Evolutionary conservation across 768 basidiomycete species (phyloP).

Genomic region (Melanogaster broomeanus): DNA sequence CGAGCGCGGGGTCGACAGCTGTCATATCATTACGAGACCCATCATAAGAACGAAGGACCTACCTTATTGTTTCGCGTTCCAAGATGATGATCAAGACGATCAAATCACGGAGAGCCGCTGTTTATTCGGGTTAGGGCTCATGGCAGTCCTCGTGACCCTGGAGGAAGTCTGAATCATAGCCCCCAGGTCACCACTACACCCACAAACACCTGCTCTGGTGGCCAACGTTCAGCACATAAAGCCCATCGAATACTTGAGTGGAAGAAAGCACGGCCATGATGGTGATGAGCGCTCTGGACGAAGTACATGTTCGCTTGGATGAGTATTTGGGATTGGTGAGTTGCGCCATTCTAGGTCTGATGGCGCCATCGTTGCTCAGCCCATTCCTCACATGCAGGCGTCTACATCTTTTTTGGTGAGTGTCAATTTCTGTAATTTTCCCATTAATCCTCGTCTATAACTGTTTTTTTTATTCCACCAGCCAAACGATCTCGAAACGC

Average conservation of each 20-base stretch:
- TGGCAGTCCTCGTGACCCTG: neutral
- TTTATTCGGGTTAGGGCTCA: no score
- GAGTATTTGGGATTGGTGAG: conserved; percentile 22
- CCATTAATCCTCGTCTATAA: neutral
- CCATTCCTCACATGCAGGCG: neutral
- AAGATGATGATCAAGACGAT: no score
- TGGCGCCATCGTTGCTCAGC: conserved; percentile 38
- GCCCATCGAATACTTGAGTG: neutral
- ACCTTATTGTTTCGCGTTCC: no score
- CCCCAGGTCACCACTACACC: neutral
- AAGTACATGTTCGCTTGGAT: conserved; percentile 19
- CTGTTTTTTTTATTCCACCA: neutral
- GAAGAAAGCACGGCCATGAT: neutral
- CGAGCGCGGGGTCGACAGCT: no score
- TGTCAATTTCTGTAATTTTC: neutral
- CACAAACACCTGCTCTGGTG: neutral
- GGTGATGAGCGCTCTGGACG: conserved; percentile 17
- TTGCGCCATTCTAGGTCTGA: conserved; percentile 11
- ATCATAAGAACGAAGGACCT: no score
- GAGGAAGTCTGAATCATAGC: neutral
- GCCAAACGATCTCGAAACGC: conserved; percentile 18
- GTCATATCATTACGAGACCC: no score
- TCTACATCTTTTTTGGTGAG: conserved; percentile 22
- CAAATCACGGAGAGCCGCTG: no score
- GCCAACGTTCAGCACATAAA: neutral